Conservation (phyloP, 805 yeast species). For the Dipodascus geniculatus region DNA sequence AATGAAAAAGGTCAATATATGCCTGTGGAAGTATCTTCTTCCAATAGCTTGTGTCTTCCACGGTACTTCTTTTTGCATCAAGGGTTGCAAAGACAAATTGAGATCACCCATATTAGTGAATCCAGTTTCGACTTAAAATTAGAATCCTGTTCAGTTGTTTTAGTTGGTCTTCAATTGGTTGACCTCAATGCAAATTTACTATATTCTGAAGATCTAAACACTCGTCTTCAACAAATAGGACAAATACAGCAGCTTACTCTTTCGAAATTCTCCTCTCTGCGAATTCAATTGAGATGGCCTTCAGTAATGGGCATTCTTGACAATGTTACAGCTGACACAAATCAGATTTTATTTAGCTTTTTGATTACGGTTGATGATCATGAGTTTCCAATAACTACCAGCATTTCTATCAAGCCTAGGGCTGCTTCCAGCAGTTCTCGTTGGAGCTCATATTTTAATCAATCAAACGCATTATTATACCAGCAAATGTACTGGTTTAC, state of each 20-base stretch:
- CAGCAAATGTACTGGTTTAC: constrained; percentile 1
- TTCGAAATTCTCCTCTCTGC: neutral
- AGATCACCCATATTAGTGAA: constrained; percentile 2
- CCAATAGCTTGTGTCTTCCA: neutral
- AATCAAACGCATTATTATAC: neutral
- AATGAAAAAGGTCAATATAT: constrained; percentile 9
- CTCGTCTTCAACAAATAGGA: neutral
- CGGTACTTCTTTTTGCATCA: constrained; percentile 8
- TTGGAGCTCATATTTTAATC: neutral
- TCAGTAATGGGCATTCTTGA: neutral
- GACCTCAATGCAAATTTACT: neutral
- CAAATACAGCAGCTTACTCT: neutral
- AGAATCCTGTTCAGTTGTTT: constrained; percentile 2
- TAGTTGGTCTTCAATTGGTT: constrained; percentile 9
- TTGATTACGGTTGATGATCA: neutral
- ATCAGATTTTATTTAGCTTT: neutral
- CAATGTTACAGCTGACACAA: neutral
- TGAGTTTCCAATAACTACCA: neutral
- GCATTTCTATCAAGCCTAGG: neutral
- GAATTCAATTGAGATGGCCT: neutral
- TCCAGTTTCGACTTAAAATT: neutral
- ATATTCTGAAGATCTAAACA: neutral
- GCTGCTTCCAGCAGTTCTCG: neutral
- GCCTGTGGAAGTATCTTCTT: constrained; percentile 1
- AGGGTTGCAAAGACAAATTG: constrained; percentile 11